A percentile compares a stretch with the other conserved stretches of the same genome.
Conservation (phyloP, 768 basidiomycete species). For the Fomitopsis pulvina region DNA sequence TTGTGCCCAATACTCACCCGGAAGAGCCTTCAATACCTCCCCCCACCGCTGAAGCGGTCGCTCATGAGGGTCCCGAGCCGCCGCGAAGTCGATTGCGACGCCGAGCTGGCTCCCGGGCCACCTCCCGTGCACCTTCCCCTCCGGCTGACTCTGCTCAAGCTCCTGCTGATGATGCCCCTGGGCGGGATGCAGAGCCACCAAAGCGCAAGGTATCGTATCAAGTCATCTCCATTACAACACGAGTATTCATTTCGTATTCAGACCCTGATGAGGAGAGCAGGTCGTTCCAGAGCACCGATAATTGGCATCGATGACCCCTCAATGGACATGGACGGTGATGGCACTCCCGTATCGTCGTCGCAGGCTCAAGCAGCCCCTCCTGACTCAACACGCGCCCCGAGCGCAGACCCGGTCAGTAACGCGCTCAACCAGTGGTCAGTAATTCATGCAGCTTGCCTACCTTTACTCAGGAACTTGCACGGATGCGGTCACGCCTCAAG, state of each 20-base stretch:
- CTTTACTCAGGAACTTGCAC: neutral
- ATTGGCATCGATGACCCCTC: conserved; percentile 43
- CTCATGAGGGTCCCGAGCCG: conserved; percentile 6
- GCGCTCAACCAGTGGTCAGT: neutral
- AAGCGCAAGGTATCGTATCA: conserved; percentile 14
- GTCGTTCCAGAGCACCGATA: conserved; percentile 29
- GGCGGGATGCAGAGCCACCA: conserved; percentile 20
- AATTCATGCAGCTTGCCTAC: neutral
- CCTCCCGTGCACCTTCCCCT: conserved; percentile 32
- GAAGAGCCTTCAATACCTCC: conserved; percentile 42
- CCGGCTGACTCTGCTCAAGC: conserved; percentile 10
- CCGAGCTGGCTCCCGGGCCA: conserved; percentile 33
- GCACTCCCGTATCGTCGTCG: neutral
- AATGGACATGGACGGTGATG: conserved; percentile 20
- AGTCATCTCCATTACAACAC: conserved; percentile 1
- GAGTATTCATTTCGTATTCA: conserved; percentile 24
- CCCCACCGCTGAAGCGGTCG: neutral
- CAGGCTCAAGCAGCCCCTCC: neutral
- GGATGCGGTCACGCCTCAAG: conserved; percentile 33
- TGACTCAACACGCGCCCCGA: neutral
- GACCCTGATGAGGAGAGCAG: conserved; percentile 39
- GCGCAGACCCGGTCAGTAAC: neutral
- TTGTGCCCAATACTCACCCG: conserved; percentile 46
- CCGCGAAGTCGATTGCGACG: conserved; percentile 25
- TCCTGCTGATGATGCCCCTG: conserved; percentile 6